phyloP scores from a whole-genome alignment of 2,329 filamentous ascomycete genomes.

The Colletotrichum agaves region DNA sequence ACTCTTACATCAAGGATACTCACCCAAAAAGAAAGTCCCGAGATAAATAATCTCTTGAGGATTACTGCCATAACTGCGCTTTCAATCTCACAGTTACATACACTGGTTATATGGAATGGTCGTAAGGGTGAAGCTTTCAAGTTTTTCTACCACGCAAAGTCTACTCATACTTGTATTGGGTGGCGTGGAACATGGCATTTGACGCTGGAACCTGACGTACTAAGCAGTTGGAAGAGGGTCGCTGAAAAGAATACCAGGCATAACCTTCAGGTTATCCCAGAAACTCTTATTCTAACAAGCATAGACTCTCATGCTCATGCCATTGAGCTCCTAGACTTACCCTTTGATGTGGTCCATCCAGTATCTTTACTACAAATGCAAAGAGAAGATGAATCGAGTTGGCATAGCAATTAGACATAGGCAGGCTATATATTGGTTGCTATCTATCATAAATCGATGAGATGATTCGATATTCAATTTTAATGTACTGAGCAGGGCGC shows the following conservation, averaged over 20 bases:
- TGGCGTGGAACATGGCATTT: conserved; percentile 24
- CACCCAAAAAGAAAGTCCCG: conserved; percentile 38
- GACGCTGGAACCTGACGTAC: not conserved
- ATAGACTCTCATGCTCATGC: conserved; percentile 14
- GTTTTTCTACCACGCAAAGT: conserved; percentile 44
- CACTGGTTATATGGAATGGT: conserved; percentile 49
- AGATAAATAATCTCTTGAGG: conserved; percentile 42
- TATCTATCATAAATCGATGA: not conserved
- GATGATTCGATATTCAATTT: not conserved
- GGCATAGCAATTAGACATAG: not conserved
- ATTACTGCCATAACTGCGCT: conserved; percentile 40
- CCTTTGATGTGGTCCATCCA: not conserved
- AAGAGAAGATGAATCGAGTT: not conserved
- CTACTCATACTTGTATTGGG: not conserved
- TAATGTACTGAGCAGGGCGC: not conserved
- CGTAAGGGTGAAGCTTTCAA: conserved; percentile 44
- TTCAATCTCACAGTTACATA: conserved; percentile 46
- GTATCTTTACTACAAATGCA: conserved; percentile 10
- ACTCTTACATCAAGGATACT: conserved; percentile 47
- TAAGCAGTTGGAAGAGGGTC: not conserved
- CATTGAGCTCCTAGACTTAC: not conserved
- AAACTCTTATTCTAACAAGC: not conserved
- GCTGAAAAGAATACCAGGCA: not conserved
- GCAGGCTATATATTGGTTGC: not conserved
- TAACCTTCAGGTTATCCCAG: not conserved